Conservation (phyloP, 148 eudicot genomes). For the Spergularia marina region DNA sequence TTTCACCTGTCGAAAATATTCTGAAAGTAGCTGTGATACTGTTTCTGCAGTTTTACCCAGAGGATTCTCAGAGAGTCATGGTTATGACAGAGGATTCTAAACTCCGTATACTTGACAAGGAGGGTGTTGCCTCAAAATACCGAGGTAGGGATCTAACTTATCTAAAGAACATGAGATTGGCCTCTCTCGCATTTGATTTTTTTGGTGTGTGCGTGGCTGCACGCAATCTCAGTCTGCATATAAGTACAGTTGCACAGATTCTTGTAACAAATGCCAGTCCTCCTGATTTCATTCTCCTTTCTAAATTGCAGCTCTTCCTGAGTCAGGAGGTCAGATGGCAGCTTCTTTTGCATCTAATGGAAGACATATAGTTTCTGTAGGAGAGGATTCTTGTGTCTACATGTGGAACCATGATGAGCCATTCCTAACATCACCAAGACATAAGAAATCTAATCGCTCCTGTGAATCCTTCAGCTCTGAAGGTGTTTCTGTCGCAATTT, state of each 20-base stretch:
- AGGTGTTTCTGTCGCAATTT: conserved; percentile 54
- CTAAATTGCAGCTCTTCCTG: conserved; percentile 47
- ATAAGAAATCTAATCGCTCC: conserved; percentile 42
- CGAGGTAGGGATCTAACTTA: conserved; percentile 39
- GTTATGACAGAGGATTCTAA: conserved; percentile 68
- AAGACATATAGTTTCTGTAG: conserved; percentile 59
- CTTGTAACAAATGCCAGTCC: no score
- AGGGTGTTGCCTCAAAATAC: conserved; percentile 54
- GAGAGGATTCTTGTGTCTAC: conserved; percentile 66
- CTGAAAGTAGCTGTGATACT: conserved; percentile 11
- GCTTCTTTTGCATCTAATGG: conserved; percentile 57
- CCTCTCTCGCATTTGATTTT: no score
- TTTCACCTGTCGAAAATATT: background rate
- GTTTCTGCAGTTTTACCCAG: conserved; percentile 48
- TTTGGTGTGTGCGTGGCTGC: no score
- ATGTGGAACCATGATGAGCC: conserved; percentile 56
- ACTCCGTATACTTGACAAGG: conserved; percentile 59
- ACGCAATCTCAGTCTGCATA: no score
- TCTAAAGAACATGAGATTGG: no score
- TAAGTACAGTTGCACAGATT: no score
- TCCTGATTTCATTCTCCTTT: background rate
- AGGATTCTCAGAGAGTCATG: conserved; percentile 49
- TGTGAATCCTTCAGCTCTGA: conserved; percentile 57
- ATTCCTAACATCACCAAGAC: conserved; percentile 26
- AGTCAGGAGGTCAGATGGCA: conserved; percentile 65